Conservation (phyloP, 129 eudicot genomes). For the Tanacetum coccineum region DNA sequence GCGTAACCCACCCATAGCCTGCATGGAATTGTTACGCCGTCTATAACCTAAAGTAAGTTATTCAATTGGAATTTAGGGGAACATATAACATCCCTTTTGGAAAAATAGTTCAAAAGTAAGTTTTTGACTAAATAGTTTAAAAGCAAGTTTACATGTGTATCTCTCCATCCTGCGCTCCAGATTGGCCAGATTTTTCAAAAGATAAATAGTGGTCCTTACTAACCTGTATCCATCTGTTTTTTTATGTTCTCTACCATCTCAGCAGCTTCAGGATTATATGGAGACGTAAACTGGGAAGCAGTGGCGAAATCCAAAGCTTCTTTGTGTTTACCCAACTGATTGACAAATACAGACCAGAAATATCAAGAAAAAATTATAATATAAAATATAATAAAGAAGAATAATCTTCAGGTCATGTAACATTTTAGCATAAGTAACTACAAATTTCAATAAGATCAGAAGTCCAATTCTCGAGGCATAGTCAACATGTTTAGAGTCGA, state of each 20-base stretch:
- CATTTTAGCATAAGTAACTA: slow-evolving; percentile 8
- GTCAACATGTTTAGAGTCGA: neutral
- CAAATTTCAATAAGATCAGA: neutral
- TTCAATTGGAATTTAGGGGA: too few relatives aligned
- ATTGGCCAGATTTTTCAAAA: neutral
- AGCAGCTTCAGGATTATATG: slow-evolving; percentile 63
- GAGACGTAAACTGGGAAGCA: slow-evolving; percentile 70
- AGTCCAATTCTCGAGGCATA: neutral
- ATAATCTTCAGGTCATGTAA: neutral
- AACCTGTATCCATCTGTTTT: slow-evolving; percentile 70
- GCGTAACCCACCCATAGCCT: too few relatives aligned
- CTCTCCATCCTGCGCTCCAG: neutral
- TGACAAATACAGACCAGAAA: slow-evolving; percentile 13
- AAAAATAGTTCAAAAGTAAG: too few relatives aligned
- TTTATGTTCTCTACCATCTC: slow-evolving; percentile 59
- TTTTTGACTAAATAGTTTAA: too few relatives aligned
- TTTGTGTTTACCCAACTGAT: slow-evolving; percentile 74
- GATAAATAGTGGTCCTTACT: slow-evolving; percentile 11
- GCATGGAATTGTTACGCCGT: too few relatives aligned
- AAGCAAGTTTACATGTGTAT: neutral
- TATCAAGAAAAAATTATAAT: neutral
- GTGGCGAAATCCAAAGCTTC: slow-evolving; percentile 79
- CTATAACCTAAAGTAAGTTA: too few relatives aligned
- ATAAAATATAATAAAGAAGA: neutral
- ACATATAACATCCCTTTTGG: too few relatives aligned